Evolutionary conservation across 768 basidiomycete genomes (phyloP).

Genomic region (Russula sp.): DNA sequence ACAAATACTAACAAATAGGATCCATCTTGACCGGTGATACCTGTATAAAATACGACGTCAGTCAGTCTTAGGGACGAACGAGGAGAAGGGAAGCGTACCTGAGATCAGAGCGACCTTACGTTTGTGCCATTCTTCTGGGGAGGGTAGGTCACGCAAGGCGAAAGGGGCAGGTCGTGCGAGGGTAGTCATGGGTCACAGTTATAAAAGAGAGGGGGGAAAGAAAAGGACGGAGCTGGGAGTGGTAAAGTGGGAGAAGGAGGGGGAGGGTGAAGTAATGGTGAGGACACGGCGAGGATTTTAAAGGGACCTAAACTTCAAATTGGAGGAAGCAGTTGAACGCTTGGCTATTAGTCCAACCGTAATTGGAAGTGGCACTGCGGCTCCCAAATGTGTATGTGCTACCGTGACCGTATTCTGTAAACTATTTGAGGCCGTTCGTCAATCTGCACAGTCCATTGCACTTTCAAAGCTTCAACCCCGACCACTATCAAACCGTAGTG

Average conservation of each 20-base stretch:
- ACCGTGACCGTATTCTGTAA: too few species aligned
- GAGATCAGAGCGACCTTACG: slow-evolving; percentile 93
- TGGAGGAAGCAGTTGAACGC: too few species aligned
- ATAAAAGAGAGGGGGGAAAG: neutral
- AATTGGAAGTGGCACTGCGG: neutral
- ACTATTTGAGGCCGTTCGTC: too few species aligned
- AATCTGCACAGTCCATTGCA: too few species aligned
- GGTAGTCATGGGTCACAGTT: slow-evolving; percentile 36
- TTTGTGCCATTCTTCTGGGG: slow-evolving; percentile 78
- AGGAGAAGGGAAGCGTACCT: slow-evolving; percentile 40
- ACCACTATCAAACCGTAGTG: too few species aligned
- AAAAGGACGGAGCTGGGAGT: neutral
- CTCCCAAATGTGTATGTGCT: neutral
- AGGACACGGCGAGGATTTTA: neutral
- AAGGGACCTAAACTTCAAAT: neutral
- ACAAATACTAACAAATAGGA: slow-evolving; percentile 72
- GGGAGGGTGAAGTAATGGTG: neutral
- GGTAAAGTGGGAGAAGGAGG: neutral
- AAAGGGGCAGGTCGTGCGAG: slow-evolving; percentile 29
- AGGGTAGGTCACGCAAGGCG: slow-evolving; percentile 47
- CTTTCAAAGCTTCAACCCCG: too few species aligned
- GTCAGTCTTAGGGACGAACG: slow-evolving; percentile 14
- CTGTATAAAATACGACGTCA: slow-evolving; percentile 35
- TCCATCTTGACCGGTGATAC: slow-evolving; percentile 95
- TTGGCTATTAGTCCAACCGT: neutral